Percentiles rank a stretch among this genome's conserved stretches.
These are phyloP conservation scores for Chalciporus piperatus DNA, from an alignment of 768 basidiomycete genomes.

Conservation along the genomic window DNA sequence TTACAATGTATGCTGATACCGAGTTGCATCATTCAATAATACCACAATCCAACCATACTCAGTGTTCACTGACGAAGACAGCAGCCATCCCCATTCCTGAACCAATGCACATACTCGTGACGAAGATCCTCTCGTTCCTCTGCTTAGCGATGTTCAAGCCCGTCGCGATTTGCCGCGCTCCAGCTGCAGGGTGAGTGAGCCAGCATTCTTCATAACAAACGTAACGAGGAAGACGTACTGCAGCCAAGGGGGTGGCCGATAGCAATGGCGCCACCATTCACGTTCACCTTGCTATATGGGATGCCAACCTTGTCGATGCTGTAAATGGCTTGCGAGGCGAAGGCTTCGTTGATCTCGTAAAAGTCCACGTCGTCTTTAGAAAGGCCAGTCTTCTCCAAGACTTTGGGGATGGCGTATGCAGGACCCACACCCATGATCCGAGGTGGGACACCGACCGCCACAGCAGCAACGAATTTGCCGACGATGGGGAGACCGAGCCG, in stretches of 20 bases:
- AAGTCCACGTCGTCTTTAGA: conserved; percentile 76
- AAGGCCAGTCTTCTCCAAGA: conserved; percentile 65
- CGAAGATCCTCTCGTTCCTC: conserved; percentile 71
- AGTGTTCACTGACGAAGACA: conserved; percentile 83
- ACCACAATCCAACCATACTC: conserved; percentile 5
- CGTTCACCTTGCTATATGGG: conserved; percentile 76
- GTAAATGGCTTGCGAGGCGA: conserved; percentile 81
- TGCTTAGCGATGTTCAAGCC: conserved; percentile 80
- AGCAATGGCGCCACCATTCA: conserved; percentile 86
- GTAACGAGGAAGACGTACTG: conserved; percentile 48
- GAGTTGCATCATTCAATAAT: not conserved
- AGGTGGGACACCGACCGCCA: conserved; percentile 77
- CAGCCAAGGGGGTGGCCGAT: conserved; percentile 86
- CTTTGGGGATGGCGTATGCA: conserved; percentile 80
- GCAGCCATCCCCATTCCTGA: conserved; percentile 91
- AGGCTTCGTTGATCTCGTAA: conserved; percentile 91
- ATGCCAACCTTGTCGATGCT: conserved; percentile 67
- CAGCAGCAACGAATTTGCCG: conserved; percentile 77
- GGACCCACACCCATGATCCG: conserved; percentile 92
- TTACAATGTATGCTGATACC: not conserved
- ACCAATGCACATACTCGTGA: conserved; percentile 91
- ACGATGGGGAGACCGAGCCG: conserved; percentile 82
- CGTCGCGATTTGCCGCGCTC: conserved; percentile 85
- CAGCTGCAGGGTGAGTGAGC: conserved; percentile 44
- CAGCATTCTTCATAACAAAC: not conserved